Conservation (phyloP, 225 moss, liverwort and hornwort species). For the Pleurozium schreberi region DNA sequence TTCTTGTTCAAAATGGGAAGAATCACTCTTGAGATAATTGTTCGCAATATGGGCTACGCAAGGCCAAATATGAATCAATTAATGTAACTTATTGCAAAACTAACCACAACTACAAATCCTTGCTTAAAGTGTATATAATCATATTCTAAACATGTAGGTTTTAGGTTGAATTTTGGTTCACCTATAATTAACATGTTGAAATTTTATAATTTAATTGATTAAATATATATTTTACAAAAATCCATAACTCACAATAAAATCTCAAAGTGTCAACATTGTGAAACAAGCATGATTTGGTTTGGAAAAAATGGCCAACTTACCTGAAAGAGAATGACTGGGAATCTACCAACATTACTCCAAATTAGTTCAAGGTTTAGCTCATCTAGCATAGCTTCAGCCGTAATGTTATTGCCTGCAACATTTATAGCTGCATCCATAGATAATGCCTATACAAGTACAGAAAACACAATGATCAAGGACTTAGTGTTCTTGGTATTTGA, state of each 20-base stretch:
- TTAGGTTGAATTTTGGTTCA: not conserved
- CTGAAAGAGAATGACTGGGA: conserved; percentile 67
- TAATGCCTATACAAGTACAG: conserved; percentile 27
- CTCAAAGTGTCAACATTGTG: not conserved
- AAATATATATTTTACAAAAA: not conserved
- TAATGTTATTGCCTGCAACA: conserved; percentile 54
- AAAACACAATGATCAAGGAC: not conserved
- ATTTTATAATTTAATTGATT: not conserved
- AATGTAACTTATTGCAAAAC: not conserved
- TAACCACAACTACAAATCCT: not conserved
- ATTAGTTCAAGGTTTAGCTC: conserved; percentile 58
- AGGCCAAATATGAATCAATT: not conserved
- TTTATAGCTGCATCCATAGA: conserved; percentile 60
- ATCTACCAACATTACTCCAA: conserved; percentile 85
- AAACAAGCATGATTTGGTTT: not conserved
- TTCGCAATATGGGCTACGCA: conserved; percentile 45
- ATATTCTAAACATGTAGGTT: not conserved
- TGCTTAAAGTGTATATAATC: too few relatives aligned
- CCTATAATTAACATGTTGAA: not conserved
- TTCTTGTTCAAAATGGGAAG: conserved; percentile 59
- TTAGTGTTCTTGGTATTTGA: not conserved
- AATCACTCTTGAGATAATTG: conserved; percentile 58
- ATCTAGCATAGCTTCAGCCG: conserved; percentile 46
- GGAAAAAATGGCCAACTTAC: conserved; percentile 1
- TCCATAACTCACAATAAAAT: not conserved